Conservation (phyloP, 257 asterid species). For the Lavandula angustifolia region DNA sequence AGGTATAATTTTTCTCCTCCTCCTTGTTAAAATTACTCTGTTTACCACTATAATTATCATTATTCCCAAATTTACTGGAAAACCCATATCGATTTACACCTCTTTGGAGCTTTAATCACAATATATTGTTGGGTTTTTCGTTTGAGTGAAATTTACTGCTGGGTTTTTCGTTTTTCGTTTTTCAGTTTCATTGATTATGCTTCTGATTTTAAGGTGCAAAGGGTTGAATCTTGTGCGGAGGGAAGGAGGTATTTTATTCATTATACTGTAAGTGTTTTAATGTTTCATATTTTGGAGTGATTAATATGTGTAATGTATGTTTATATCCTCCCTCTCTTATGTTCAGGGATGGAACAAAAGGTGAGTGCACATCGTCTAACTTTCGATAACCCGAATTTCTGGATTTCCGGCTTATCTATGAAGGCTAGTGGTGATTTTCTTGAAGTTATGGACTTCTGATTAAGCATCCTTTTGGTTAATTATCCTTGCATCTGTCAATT, state of each 20-base stretch:
- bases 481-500: conserved; percentile 22
- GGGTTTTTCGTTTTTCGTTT: too few species aligned
- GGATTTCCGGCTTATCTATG: conserved; percentile 10
- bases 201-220: conserved; percentile 47
- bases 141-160: too few species aligned
- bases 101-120: conserved; percentile 14
- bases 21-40: background rate
- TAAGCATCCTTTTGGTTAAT: conserved; percentile 8
- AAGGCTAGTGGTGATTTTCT: conserved; percentile 13
- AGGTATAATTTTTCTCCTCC: conserved; percentile 39
- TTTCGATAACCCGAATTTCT: conserved; percentile 19
- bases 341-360: conserved; percentile 85
- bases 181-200: background rate
- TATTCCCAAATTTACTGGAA: background rate
- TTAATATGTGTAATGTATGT: conserved; percentile 10
- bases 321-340: conserved; percentile 9
- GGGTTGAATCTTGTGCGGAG: conserved; percentile 36
- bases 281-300: conserved; percentile 3
- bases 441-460: conserved; percentile 6
- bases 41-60: too few species aligned
- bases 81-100: conserved; percentile 6
- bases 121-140: background rate
- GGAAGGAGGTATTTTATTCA: conserved; percentile 67
- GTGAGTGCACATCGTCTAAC: conserved; percentile 49
- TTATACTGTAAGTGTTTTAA: conserved; percentile 55